Evolutionary conservation across 805 yeast genomes (phyloP).

Genomic region (Wickerhamiella musiphila): DNA sequence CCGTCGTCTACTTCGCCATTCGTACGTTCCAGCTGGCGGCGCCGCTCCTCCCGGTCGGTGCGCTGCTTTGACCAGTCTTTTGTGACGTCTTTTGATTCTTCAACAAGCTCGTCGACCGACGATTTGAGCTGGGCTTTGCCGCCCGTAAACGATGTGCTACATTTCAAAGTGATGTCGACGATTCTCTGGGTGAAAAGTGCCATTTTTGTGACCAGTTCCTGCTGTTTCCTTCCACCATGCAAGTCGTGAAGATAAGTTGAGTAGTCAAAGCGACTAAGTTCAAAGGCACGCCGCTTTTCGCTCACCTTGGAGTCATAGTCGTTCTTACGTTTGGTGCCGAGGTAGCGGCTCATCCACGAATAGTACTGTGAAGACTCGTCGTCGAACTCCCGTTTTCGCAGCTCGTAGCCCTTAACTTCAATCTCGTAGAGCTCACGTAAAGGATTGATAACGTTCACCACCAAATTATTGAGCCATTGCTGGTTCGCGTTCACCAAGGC

Average conservation of each 20-base stretch:
- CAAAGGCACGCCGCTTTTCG: constrained; percentile 25
- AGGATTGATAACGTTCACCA: constrained; percentile 23
- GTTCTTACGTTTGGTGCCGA: constrained; percentile 22
- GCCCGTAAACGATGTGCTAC: constrained; percentile 13
- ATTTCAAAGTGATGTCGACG: constrained; percentile 17
- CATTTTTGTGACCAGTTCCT: constrained; percentile 22
- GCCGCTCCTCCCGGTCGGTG: constrained; percentile 22
- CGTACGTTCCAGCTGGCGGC: constrained; percentile 23
- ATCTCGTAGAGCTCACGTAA: constrained; percentile 24
- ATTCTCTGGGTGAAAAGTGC: constrained; percentile 23
- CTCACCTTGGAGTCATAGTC: constrained; percentile 24
- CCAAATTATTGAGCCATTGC: constrained; percentile 17
- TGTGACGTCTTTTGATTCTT: constrained; percentile 19
- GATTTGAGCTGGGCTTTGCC: constrained; percentile 20
- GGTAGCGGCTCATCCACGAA: constrained; percentile 28
- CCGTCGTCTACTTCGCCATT: constrained; percentile 7
- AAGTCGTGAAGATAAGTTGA: constrained; percentile 25
- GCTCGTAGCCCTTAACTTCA: constrained; percentile 26
- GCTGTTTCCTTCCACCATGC: constrained; percentile 27
- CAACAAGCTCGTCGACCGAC: constrained; percentile 20
- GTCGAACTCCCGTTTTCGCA: constrained; percentile 27
- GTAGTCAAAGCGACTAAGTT: constrained; percentile 27
- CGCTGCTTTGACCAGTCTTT: constrained; percentile 24
- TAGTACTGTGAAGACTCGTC: constrained; percentile 29
- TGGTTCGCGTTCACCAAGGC: constrained; percentile 14